Percentiles rank a stretch among this genome's conserved stretches.
Conservation (phyloP, 148 eudicot genomes). For the Bassia scoparia region DNA sequence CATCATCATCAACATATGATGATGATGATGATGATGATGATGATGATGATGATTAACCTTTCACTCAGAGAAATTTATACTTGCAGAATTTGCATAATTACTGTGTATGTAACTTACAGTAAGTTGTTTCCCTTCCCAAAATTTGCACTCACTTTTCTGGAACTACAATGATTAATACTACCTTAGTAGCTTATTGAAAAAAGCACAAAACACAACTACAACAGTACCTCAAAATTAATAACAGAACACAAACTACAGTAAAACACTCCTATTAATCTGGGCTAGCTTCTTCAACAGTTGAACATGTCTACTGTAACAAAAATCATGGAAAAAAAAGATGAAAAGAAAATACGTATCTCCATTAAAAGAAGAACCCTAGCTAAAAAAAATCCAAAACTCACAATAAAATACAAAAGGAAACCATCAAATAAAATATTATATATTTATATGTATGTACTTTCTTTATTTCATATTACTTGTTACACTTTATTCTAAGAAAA, state of each 20-base stretch:
- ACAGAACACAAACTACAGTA: constrained; percentile 7
- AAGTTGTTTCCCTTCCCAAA: background rate
- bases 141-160: constrained; percentile 3
- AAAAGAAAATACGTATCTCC: constrained; percentile 1
- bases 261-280: background rate
- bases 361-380: constrained; percentile 20
- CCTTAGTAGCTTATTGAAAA: background rate
- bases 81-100: background rate
- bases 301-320: background rate
- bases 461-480: too few relatives aligned
- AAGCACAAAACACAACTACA: background rate
- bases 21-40: too few relatives aligned
- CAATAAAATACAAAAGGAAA: background rate
- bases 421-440: background rate
- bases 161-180: constrained; percentile 5
- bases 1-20: constrained; percentile 28
- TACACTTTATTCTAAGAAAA: too few relatives aligned
- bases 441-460: too few relatives aligned
- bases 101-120: background rate
- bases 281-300: background rate
- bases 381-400: constrained; percentile 11
- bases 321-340: background rate
- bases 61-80: background rate
- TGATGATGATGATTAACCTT: constrained; percentile 11
- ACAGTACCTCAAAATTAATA: background rate